Conservation (phyloP, 768 basidiomycete species). For the Psilocybe sp. region DNA sequence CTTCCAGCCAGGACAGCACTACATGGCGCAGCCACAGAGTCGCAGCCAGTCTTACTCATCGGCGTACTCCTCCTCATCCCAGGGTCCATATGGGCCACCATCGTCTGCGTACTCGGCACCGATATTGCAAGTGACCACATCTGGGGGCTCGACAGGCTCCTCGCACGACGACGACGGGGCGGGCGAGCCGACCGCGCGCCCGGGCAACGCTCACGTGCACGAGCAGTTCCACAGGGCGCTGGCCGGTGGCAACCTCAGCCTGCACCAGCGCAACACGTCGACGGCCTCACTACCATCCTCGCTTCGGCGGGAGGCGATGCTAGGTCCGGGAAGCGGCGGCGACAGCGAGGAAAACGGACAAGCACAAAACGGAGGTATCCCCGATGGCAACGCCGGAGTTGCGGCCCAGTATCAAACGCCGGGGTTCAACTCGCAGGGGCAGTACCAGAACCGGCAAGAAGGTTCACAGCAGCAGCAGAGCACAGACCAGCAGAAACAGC, state of each 20-base stretch:
- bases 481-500: conserved; percentile 8
- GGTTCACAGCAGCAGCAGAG: conserved; percentile 3
- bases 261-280: no score
- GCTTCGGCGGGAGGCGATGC: no score
- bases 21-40: no score
- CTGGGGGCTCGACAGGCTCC: conserved; percentile 19
- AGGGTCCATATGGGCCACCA: conserved; percentile 19
- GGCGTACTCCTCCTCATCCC: conserved; percentile 19
- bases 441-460: neutral
- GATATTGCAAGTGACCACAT: conserved; percentile 37
- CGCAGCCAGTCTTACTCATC: conserved; percentile 15
- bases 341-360: no score
- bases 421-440: neutral
- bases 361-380: no score
- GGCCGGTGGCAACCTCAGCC: neutral
- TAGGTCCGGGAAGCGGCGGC: no score
- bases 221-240: conserved; percentile 35
- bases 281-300: no score
- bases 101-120: conserved; percentile 15
- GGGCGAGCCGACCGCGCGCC: conserved; percentile 47
- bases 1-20: no score
- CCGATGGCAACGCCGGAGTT: no score
- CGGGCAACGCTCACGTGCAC: conserved; percentile 45
- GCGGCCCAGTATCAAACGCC: no score
- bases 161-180: conserved; percentile 38